Base-by-base conservation (phyloP, 805 yeast genomes). In the Hanseniaspora occidentalis region DNA sequence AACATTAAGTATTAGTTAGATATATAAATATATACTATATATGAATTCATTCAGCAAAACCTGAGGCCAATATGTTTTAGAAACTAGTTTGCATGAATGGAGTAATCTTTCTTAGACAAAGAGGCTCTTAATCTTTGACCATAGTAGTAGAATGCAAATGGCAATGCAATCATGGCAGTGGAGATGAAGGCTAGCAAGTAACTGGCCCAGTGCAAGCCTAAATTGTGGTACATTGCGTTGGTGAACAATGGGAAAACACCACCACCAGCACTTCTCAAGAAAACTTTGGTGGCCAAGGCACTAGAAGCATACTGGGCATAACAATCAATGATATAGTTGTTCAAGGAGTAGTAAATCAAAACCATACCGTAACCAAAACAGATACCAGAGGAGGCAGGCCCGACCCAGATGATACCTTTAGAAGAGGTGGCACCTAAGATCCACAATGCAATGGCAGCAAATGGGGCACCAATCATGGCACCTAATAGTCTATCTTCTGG, bases 301-400 rank as follows among this genome's bases (percentile, higher is more conserved):
- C 79, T 70, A 7, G 92, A 85, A 4, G 89, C 88, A 53, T 70
- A 79, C 53, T 79, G 75, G 40, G 84, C 80, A 61, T 86, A 85
- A 31, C 94, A 81, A 61, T 86, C 96, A 56, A 86, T 84, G 60
- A 86, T 88, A 54, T 88, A 84, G 62, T 82, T 82, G 64, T 82
- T 70, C 50, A 80, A 71, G 4, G 86, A 70, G 56, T 83, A 79
- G 63, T 83, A 84, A 42, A 84, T 71, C 54, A 83, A 66, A 38
- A 83, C 79, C 66, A 84, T 71, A 27, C 88, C 84, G 52, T 75
- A 80, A 8, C 94, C 94, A 51, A 83, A 75, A 1, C 86, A 75
- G 31, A 83, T 62, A 45, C 95, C 96, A 3, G 88, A 71, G 29
- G 82, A 75, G 13, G 79, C 73, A 4, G 94, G 88, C 18, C 75